Conservation (phyloP, 176 grass and related monocot genomes). For the Zizania latifolia region DNA sequence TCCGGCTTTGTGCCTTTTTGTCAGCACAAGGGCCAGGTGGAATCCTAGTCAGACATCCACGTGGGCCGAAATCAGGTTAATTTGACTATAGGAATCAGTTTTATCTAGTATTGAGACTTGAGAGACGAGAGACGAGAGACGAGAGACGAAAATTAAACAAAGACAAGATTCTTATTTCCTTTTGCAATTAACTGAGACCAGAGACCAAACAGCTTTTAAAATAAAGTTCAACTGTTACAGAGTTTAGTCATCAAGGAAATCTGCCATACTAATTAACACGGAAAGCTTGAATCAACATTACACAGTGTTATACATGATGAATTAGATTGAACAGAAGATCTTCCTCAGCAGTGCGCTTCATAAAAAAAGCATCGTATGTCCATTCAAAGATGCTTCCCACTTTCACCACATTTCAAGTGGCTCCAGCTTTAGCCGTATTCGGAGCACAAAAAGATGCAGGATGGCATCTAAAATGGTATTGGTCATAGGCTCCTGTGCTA, state of each 20-base stretch:
- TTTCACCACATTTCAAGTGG: constrained; percentile 5
- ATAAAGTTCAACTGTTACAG: not conserved
- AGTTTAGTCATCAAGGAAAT: too few relatives aligned
- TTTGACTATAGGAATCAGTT: too few relatives aligned
- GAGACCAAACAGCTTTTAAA: not conserved
- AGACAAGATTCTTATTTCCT: not conserved
- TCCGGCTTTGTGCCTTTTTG: not conserved
- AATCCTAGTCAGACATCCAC: not conserved
- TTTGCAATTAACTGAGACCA: not conserved
- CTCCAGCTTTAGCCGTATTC: constrained; percentile 3
- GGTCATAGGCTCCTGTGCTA: not conserved
- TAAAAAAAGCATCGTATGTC: not conserved
- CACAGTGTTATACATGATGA: not conserved
- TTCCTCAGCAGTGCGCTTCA: not conserved
- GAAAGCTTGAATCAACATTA: not conserved
- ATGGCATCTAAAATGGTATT: not conserved
- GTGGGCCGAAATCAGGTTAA: not conserved
- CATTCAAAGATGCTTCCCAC: not conserved
- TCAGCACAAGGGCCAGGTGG: not conserved
- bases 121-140: not conserved
- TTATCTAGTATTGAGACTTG: not conserved
- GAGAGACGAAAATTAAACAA: not conserved
- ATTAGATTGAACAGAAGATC: not conserved
- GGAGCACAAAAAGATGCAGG: constrained; percentile 9
- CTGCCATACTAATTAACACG: too few relatives aligned